These are phyloP conservation scores for Umbelopsis ramanniana DNA, from an alignment of 192 early-diverging fungal species.

Conservation along the genomic window DNA sequence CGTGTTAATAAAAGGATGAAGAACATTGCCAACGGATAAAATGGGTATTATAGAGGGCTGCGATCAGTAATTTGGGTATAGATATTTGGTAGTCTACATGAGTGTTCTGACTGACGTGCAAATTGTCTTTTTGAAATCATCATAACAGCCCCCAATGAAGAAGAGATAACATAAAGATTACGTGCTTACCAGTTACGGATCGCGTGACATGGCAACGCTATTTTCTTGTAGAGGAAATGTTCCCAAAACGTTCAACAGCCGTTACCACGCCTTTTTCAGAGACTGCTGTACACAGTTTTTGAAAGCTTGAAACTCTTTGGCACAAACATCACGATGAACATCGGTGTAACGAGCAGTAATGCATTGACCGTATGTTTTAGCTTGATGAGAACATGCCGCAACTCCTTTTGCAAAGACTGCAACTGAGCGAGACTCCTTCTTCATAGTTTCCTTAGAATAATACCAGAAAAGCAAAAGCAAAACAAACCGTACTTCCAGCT, in stretches of 20 bases:
- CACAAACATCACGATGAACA: slow-evolving; percentile 61
- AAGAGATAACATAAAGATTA: not conserved
- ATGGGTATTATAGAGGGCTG: not conserved
- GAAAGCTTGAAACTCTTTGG: slow-evolving; percentile 60
- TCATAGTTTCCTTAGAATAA: slow-evolving; percentile 15
- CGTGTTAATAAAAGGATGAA: not conserved
- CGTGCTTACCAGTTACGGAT: not conserved
- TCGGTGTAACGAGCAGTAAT: slow-evolving; percentile 51
- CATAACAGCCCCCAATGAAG: not conserved
- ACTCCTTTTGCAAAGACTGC: slow-evolving; percentile 37
- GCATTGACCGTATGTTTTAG: slow-evolving; percentile 60
- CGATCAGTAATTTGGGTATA: slow-evolving; percentile 24
- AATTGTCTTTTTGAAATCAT: slow-evolving; percentile 25
- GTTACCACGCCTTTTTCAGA: slow-evolving; percentile 34
- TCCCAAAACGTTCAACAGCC: slow-evolving; percentile 1
- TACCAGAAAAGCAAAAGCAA: slow-evolving; percentile 13
- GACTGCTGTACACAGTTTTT: slow-evolving; percentile 59
- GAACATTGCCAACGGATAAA: not conserved
- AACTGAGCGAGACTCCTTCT: slow-evolving; percentile 33
- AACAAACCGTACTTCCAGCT: not conserved
- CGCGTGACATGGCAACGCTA: not conserved
- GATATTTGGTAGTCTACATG: slow-evolving; percentile 14
- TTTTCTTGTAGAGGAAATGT: not conserved
- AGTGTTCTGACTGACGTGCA: slow-evolving; percentile 19
- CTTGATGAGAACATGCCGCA: slow-evolving; percentile 38